Conservation (phyloP, 306 rosid species). For the Trifolium subterraneum region DNA sequence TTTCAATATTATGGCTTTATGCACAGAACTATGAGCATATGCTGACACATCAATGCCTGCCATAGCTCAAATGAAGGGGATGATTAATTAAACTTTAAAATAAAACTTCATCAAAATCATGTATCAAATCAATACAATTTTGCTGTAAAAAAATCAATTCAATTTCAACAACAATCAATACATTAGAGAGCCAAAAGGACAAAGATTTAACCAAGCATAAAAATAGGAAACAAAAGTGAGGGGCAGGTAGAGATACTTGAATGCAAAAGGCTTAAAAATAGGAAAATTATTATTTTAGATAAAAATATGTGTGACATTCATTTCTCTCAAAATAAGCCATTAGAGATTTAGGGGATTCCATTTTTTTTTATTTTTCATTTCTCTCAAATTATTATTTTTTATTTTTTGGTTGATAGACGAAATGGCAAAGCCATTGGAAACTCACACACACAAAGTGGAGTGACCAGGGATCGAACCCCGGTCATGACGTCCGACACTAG, state of each 20-base stretch:
- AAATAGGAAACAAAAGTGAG: slow-evolving; percentile 43
- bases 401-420: no score
- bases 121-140: slow-evolving; percentile 46
- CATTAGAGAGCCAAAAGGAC: slow-evolving; percentile 42
- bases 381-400: no score
- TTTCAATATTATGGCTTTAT: slow-evolving; percentile 67
- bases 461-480: no score
- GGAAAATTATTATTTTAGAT: slow-evolving; percentile 20
- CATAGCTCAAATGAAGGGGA: slow-evolving; percentile 51
- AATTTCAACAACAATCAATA: slow-evolving; percentile 3
- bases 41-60: slow-evolving; percentile 70
- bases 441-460: no score
- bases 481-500: no score
- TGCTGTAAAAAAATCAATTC: slow-evolving; percentile 32
- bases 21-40: slow-evolving; percentile 82
- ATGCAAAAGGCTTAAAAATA: slow-evolving; percentile 25
- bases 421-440: no score
- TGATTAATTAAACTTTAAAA: slow-evolving; percentile 20
- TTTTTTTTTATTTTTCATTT: background rate
- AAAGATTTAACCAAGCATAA: no score
- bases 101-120: slow-evolving; percentile 10
- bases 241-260: slow-evolving; percentile 3
- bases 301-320: slow-evolving; percentile 29
- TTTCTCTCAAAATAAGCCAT: slow-evolving; percentile 19
- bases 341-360: background rate